Base-by-base conservation (phyloP, 2,329 filamentous ascomycete genomes). In the Hypoxylon sp. region DNA sequence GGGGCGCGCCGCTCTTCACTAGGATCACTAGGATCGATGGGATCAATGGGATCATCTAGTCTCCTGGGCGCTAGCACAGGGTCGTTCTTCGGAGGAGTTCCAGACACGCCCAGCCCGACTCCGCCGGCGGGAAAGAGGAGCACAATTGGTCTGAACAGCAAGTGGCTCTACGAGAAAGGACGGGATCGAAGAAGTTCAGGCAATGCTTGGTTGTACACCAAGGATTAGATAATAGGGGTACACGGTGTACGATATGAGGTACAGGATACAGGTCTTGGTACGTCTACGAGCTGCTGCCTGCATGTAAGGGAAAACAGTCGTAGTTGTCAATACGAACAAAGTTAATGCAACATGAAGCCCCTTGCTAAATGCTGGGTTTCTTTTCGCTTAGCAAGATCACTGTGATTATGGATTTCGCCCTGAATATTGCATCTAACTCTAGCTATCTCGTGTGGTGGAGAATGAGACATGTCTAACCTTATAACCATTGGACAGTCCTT, bases 131-230 rank as follows among this genome's bases (percentile, higher is more conserved):
- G 86, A 37, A 93, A 91, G 81, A 86, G 88, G 61, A 89, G 90
- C 43, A 94, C 88, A 70, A 88, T 96, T 55, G 89, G 89, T 0
- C 76, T 97, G 75, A 97, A 95, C 79, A 97, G 89, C 81, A 97
- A 96, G 81, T 98, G 95, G 95, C 79, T 97, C 65, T 98, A 97
- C 76, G 93, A 97, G 79, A 92, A 90, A 80, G 91, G 91, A 73
- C 82, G 89, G 76, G 67, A 69, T 32, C 69, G 63, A 11, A 77
- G 88, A 76, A 81, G 85, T 71, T 82, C 84, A 54, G 77, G 82
- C 9, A 83, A 77, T 59, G 74, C 78, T 30, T 83, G 81, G 78
- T 30, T 70, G 63, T 75, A 70, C 55, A 48, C 60, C 50, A 70
- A 27, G 46, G 37, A 46, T n/a, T 23, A 43, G 21, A 27, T 16